Percentiles rank a stretch among this genome's conserved stretches.
Conservation (phyloP, 768 basidiomycete genomes). For the Leccinum subtestaceum region DNA sequence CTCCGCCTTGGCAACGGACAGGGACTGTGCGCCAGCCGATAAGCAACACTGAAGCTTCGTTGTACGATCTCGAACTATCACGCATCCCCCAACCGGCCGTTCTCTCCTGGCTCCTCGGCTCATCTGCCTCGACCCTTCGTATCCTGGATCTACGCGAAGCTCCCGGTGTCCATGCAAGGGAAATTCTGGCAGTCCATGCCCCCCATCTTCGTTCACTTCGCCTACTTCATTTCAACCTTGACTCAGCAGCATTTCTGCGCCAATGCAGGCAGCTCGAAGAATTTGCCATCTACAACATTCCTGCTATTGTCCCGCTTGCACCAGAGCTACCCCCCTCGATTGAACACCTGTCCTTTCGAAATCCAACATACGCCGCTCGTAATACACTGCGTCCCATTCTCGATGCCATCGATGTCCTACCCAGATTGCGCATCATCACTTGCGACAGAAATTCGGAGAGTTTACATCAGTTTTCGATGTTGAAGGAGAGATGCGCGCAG, state of each 20-base stretch:
- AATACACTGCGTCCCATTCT: conserved; percentile 31
- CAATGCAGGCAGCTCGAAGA: conserved; percentile 41
- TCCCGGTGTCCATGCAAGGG: conserved; percentile 26
- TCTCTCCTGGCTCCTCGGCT: conserved; percentile 40
- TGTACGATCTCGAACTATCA: conserved; percentile 43
- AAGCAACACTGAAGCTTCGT: conserved; percentile 5
- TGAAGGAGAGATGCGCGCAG: conserved; percentile 30
- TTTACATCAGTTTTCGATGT: conserved; percentile 21
- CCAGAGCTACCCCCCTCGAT: conserved; percentile 35
- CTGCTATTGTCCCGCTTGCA: conserved; percentile 32
- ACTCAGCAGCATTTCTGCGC: conserved; percentile 34
- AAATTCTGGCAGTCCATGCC: conserved; percentile 29
- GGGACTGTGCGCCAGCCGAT: conserved; percentile 9
- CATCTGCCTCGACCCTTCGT: conserved; percentile 34
- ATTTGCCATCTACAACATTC: conserved; percentile 37
- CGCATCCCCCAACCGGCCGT: conserved; percentile 33
- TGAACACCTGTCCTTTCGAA: conserved; percentile 41
- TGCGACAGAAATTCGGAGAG: conserved; percentile 28
- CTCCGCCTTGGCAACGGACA: conserved; percentile 29
- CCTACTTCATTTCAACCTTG: conserved; percentile 34
- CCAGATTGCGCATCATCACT: conserved; percentile 36
- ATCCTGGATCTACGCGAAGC: conserved; percentile 41
- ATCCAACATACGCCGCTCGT: conserved; percentile 22
- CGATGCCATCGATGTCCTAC: conserved; percentile 31
- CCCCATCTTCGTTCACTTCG: conserved; percentile 43